Conservation (phyloP, 495 filamentous ascomycete species). For the Lasiosphaeria ovina region DNA sequence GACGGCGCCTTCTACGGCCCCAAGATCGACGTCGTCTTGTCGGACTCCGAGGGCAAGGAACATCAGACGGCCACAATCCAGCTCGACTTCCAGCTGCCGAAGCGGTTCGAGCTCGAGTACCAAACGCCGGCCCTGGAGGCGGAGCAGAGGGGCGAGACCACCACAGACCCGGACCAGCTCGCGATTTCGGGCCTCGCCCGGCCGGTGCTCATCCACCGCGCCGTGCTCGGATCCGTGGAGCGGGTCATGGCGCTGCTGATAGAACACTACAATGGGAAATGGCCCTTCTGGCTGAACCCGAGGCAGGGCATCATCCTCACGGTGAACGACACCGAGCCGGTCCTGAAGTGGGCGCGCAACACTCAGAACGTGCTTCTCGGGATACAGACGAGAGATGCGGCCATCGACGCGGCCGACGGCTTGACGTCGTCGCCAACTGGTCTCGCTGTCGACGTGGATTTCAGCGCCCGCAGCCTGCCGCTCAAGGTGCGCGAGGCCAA, state of each 20-base stretch:
- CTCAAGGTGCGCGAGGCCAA: constrained; percentile 75
- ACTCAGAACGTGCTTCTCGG: constrained; percentile 47
- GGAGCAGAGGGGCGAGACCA: constrained; percentile 54
- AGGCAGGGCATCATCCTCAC: constrained; percentile 77
- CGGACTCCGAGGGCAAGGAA: constrained; percentile 79
- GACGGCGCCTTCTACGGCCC: constrained; percentile 95
- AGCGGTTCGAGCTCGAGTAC: constrained; percentile 76
- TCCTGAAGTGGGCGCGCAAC: constrained; percentile 56
- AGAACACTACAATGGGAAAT: constrained; percentile 76
- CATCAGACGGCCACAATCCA: constrained; percentile 93
- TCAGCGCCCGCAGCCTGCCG: constrained; percentile 55
- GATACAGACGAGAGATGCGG: not conserved
- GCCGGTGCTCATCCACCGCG: constrained; percentile 85
- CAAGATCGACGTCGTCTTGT: constrained; percentile 88
- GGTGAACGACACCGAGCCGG: constrained; percentile 61
- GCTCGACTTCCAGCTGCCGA: constrained; percentile 89
- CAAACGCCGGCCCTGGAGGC: constrained; percentile 69
- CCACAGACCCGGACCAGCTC: constrained; percentile 42
- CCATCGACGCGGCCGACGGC: constrained; percentile 30
- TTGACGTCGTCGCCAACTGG: constrained; percentile 42
- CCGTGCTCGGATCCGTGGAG: constrained; percentile 83
- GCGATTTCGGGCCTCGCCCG: constrained; percentile 54
- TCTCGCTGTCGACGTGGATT: constrained; percentile 72
- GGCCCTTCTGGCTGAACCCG: constrained; percentile 92
- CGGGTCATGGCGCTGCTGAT: constrained; percentile 84